Evolutionary conservation across 805 yeast genomes (phyloP), one percentile per base, ranked within the genome.

Genomic region (Ogataea philodendri): DNA sequence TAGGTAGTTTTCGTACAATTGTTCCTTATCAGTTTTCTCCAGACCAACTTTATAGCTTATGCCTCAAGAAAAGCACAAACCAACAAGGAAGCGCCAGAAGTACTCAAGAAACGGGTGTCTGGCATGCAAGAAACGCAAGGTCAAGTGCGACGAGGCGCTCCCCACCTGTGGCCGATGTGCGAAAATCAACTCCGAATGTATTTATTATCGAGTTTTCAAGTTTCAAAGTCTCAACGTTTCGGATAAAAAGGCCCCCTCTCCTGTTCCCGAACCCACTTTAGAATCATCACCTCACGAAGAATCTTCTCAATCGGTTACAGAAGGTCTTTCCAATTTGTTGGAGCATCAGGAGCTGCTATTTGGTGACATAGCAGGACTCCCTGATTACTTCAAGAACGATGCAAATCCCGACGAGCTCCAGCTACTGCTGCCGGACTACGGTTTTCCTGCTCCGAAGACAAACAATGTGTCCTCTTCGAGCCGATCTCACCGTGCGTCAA

Each of bases 101-200:
- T 66, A 66, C 48, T 57, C 65, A 30, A 48, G 68, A 40, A 60
- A 64, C 37, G 72, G 72, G 6, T 66, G 72, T 42, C 44, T 55
- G 16, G 64, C 61, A 27, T 66, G 72, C 49, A 66, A 66, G 44
- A 45, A 62, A 28, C 50, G 69, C 11, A 66, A 65, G 40, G 54
- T 66, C 37, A 66, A 61, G 48, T 60, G 65, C 41, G 63, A 59
- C 27, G 65, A 61, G 26, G 39, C 42, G 0, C 36, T 48, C 6
- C 65, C 65, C 1, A 45, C 52, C 14, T 65, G 71, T 33, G 57
- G 65, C 47, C 60, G 66, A 27, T 66, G 71, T 35, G 40, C 51
- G 0, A 56, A 59, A 16, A 38, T 63, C 11, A 54, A 55, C 9
- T 54, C 56, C 31, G 49, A 55, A 5, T 66, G 71, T 41, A 49